Percentiles rank a stretch among this genome's conserved stretches.
These are phyloP conservation scores for Amaranthus hypochondriacus DNA, from an alignment of 148 eudicot species.

Conservation along the genomic window DNA sequence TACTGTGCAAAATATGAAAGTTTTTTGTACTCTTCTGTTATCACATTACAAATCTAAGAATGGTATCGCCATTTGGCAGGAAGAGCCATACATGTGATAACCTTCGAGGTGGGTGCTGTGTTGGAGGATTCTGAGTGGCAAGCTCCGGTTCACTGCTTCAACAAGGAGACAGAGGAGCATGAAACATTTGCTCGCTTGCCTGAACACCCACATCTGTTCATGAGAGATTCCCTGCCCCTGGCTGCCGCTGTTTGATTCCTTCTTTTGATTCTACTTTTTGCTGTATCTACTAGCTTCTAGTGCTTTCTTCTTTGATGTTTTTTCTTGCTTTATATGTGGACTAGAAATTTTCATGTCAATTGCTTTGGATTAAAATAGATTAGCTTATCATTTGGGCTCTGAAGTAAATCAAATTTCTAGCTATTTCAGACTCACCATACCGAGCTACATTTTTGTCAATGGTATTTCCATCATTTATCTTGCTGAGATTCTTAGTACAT, in stretches of 20 bases:
- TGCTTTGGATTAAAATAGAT: neutral
- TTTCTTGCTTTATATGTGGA: neutral
- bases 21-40: too few relatives aligned
- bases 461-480: neutral
- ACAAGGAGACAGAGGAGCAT: conserved; percentile 4
- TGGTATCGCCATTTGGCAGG: conserved; percentile 28
- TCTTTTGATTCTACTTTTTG: neutral
- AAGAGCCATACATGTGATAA: conserved; percentile 55
- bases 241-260: neutral
- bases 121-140: conserved; percentile 62
- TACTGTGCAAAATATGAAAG: too few relatives aligned
- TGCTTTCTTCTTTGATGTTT: neutral
- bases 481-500: neutral
- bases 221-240: neutral
- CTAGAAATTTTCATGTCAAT: neutral
- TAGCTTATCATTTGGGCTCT: neutral
- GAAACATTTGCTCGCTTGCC: neutral
- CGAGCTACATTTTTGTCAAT: neutral
- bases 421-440: neutral
- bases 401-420: neutral
- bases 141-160: conserved; percentile 52
- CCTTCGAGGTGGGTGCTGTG: conserved; percentile 62
- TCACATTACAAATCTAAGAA: too few relatives aligned
- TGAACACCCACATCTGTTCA: neutral
- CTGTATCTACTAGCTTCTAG: neutral